Evolutionary conservation across 495 filamentous ascomycete species (phyloP).

Genomic region (Neurospora sp.): DNA sequence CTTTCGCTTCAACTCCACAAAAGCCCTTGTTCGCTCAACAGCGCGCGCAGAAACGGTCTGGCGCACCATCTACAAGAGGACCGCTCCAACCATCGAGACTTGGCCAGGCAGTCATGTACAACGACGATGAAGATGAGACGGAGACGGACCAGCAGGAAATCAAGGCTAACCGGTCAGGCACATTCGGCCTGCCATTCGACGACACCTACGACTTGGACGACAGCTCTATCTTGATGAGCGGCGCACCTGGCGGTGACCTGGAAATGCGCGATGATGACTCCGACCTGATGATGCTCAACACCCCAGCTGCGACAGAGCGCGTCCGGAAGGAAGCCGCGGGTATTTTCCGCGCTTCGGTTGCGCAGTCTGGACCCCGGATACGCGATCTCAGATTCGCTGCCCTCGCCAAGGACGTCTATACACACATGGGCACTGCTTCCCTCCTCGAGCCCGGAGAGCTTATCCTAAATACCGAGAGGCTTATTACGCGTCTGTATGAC

Average conservation of each 20-base stretch:
- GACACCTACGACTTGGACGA: conserved; percentile 24
- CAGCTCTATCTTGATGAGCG: conserved; percentile 23
- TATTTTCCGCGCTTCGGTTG: conserved; percentile 34
- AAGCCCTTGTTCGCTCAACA: conserved; percentile 24
- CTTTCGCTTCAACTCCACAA: conserved; percentile 24
- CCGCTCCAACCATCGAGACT: conserved; percentile 25
- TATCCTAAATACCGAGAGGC: conserved; percentile 46
- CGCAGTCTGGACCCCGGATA: conserved; percentile 22
- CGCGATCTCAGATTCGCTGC: conserved; percentile 32
- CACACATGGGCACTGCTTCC: conserved; percentile 31
- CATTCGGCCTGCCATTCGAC: conserved; percentile 23
- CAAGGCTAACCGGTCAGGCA: conserved; percentile 22
- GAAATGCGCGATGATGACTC: conserved; percentile 23
- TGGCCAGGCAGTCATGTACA: conserved; percentile 25
- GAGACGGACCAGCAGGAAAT: conserved; percentile 20
- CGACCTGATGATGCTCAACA: conserved; percentile 37
- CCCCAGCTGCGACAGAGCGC: conserved; percentile 36
- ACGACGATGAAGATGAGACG: conserved; percentile 18
- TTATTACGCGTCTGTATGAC: conserved; percentile 44
- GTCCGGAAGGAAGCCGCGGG: conserved; percentile 35
- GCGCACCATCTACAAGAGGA: conserved; percentile 11
- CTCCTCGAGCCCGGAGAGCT: conserved; percentile 42
- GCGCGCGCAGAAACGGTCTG: conserved; percentile 24
- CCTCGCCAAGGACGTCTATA: conserved; percentile 43
- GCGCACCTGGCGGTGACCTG: background rate